Evolutionary conservation across 2,329 filamentous ascomycete genomes (phyloP), one percentile per base, ranked within the genome.

Genomic region (Boeremia lycopersici): DNA sequence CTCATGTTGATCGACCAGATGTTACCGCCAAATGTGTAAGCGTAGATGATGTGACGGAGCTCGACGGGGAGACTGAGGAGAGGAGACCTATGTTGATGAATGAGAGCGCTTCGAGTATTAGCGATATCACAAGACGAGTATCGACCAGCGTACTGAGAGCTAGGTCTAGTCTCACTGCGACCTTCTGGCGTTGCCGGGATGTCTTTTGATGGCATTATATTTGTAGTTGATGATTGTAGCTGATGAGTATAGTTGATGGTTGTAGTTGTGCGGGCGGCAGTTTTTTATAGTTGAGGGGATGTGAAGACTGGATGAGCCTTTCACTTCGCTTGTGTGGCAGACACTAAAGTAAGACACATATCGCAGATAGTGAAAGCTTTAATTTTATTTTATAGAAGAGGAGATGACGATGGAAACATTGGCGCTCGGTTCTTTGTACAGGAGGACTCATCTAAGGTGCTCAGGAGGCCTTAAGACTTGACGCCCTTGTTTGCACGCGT

Each of bases 11-110:
- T 41, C 6, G 40, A 44, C 51, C 51, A 50, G 4, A 35, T 56
- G 15, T 45, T 41, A 23, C 46, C 29, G 25, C 49, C 51, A 3
- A 60, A 12, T 5, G 46, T 33, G 30, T 52, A 48, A 13, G 10
- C 30, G 29, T 57, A 60, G 7, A 62, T 51, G 7, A 30, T 38
- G 45, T 57, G 57, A 8, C 56, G 51, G 13, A 62, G 41, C 36
- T 62, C 59, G n/a, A 41, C 50, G 11, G 59, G 53, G 1, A 62
- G 56, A 23, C 13, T n/a, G 25, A 35, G 33, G 17, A 35, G 33
- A 35, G 13, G 15, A 5, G 42, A 26, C 4, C 31, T 45, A 19
- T n/a, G 7, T 15, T 35, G 33, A 13, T 15, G 33, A 7, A 13
- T 7, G 17, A 11, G 15, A 13, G 10, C 10, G 30, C 41, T 45